Evolutionary conservation across 306 rosid species (phyloP).

Genomic region (Corylus americana): DNA sequence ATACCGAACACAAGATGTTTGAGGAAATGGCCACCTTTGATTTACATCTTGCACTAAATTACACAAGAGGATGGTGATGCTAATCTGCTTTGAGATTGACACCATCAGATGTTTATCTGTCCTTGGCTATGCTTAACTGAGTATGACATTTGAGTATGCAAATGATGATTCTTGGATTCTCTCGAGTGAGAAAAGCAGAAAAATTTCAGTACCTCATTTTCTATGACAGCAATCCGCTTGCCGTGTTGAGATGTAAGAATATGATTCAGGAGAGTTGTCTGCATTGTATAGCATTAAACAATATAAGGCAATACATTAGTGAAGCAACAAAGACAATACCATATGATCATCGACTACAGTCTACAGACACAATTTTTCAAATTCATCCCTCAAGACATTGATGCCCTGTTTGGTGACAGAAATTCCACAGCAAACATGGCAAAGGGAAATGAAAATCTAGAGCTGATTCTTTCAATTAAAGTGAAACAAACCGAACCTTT

Average conservation of each 20-base stretch:
- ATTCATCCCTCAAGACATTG: background rate
- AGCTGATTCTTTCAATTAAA: background rate
- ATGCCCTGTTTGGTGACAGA: background rate
- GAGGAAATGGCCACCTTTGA: no score
- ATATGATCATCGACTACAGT: background rate
- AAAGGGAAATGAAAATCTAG: background rate
- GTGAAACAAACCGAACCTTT: conserved; percentile 45
- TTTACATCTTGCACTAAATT: no score
- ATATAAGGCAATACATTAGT: background rate
- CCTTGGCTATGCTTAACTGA: no score
- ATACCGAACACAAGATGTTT: no score
- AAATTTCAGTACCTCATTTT: conserved; percentile 67
- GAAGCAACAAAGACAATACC: background rate
- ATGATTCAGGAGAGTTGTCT: conserved; percentile 93
- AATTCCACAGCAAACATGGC: background rate
- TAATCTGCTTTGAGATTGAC: no score
- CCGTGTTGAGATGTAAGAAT: conserved; percentile 88
- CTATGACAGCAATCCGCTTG: conserved; percentile 87
- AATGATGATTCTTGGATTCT: no score
- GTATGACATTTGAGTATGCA: no score
- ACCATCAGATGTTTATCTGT: no score
- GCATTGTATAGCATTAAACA: conserved; percentile 18
- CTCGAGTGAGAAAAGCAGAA: background rate
- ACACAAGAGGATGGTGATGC: no score
- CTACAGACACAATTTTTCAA: background rate